Evolutionary conservation across 2,329 filamentous ascomycete species (phyloP), one percentile per base, ranked within the genome.

Genomic region (Ambrosiella cleistominuta): DNA sequence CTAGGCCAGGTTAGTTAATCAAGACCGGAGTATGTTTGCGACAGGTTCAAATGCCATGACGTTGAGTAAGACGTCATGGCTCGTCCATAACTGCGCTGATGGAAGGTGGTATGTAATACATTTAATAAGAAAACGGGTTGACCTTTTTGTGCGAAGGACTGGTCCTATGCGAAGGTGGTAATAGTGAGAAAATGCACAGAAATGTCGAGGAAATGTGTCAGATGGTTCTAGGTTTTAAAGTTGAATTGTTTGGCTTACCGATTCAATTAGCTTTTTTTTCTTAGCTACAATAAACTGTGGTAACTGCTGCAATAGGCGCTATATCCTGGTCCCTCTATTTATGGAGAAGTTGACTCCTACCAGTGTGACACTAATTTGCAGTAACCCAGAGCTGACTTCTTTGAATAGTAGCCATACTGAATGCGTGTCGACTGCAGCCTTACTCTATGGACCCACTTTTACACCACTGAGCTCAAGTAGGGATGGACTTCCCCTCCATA

Each of bases 381-480:
- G 8, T 36, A 35, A 51, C 47, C 9, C 11, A 49, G 15, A 49
- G 45, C 45, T 49, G 13, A n/a, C 17, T 51, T 51, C 47, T 15
- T 35, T 51, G 39, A 15, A 35, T 38, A 7, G 27, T 13, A 53
- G 49, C 11, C 42, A 49, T 42, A 7, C 13, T 56, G 53, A 44
- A 42, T 57, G 58, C 58, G 58, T 60, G 54, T 57, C 27, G 8
- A 38, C 59, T 58, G 60, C 57, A 63, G 60, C 60, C 57, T 60
- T 61, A 60, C 49, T 57, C 42, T 59, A 36, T 44, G 12, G 58
- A 17, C 27, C 58, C 55, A 60, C 54, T 57, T 57, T 57, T 53
- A 17, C 51, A 39, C 17, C 49, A 57, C 39, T 19, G 15, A 60
- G 54, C 54, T 54, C n/a, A 52, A 15, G 49, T 54, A 49, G 58